Conservation (phyloP, 805 yeast genomes). For the Tetrapisispora arboricola region DNA sequence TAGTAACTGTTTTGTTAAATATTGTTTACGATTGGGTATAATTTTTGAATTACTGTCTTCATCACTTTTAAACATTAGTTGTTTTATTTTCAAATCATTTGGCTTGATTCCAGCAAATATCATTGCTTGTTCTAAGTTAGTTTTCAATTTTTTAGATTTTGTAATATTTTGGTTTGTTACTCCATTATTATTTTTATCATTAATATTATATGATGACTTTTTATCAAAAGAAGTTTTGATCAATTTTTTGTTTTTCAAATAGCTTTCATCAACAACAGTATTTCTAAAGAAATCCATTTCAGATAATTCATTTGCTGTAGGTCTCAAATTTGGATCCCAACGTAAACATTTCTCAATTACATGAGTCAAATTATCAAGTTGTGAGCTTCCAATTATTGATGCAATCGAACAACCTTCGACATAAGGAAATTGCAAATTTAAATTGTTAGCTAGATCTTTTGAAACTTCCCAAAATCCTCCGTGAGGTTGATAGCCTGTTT, state of each 20-base stretch:
- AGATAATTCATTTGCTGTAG: slow-evolving; percentile 40
- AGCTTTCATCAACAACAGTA: slow-evolving; percentile 23
- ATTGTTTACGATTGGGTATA: not conserved
- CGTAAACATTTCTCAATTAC: slow-evolving; percentile 40
- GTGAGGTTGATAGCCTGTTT: slow-evolving; percentile 31
- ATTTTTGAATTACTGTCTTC: not conserved
- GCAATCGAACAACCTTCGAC: slow-evolving; percentile 41
- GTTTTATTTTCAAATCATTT: slow-evolving; percentile 6
- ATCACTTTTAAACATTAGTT: slow-evolving; percentile 8
- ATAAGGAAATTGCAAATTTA: slow-evolving; percentile 50
- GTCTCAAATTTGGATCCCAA: slow-evolving; percentile 73
- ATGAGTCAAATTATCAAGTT: slow-evolving; percentile 30
- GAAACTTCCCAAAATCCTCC: slow-evolving; percentile 77
- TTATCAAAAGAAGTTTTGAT: not conserved
- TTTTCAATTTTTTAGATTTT: slow-evolving; percentile 4
- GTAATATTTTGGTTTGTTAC: not conserved
- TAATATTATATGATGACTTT: not conserved
- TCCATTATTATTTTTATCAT: not conserved
- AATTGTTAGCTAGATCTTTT: slow-evolving; percentile 35
- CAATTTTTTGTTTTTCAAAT: not conserved
- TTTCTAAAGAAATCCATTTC: slow-evolving; percentile 45
- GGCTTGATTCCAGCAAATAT: slow-evolving; percentile 18
- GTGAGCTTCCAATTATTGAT: slow-evolving; percentile 37
- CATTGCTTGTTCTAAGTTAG: slow-evolving; percentile 18
- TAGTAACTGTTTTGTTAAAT: not conserved